Conservation (phyloP, 2,329 filamentous ascomycete genomes). For the Aspergillus tanneri region DNA sequence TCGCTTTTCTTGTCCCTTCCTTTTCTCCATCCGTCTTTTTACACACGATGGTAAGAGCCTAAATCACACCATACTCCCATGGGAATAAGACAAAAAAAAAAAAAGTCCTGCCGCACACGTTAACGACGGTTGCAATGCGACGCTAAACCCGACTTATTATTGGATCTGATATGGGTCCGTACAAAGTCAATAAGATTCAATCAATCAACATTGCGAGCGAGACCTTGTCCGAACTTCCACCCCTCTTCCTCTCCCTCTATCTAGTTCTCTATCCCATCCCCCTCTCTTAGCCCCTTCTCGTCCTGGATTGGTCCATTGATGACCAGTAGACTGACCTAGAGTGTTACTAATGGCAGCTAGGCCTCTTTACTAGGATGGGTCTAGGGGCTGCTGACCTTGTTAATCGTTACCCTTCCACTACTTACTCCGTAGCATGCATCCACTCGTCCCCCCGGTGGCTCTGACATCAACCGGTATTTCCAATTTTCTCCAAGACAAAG, state of each 20-base stretch:
- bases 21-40: slow-evolving; percentile 1
- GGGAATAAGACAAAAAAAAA: slow-evolving; percentile 1
- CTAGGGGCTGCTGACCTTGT: slow-evolving; percentile 19
- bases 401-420: slow-evolving; percentile 19
- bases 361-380: slow-evolving; percentile 12
- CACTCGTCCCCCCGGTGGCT: slow-evolving; percentile 32
- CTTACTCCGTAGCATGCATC: slow-evolving; percentile 29
- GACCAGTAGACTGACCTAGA: slow-evolving; percentile 6
- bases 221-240: slow-evolving; percentile 15
- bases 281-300: slow-evolving; percentile 7
- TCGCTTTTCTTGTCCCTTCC: neutral
- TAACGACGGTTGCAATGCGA: slow-evolving; percentile 31
- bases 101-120: slow-evolving; percentile 15
- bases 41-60: slow-evolving; percentile 1
- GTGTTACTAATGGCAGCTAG: neutral
- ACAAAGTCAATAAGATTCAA: slow-evolving; percentile 15
- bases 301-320: slow-evolving; percentile 10
- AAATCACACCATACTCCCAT: slow-evolving; percentile 9
- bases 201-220: slow-evolving; percentile 15
- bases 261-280: neutral
- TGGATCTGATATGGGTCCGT: slow-evolving; percentile 38
- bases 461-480: slow-evolving; percentile 40
- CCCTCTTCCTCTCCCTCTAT: slow-evolving; percentile 11
- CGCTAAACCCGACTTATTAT: slow-evolving; percentile 33
- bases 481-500: slow-evolving; percentile 26